Evolutionary conservation across 2,329 filamentous ascomycete species (phyloP).

Genomic region (Neofusicoccum ribis): DNA sequence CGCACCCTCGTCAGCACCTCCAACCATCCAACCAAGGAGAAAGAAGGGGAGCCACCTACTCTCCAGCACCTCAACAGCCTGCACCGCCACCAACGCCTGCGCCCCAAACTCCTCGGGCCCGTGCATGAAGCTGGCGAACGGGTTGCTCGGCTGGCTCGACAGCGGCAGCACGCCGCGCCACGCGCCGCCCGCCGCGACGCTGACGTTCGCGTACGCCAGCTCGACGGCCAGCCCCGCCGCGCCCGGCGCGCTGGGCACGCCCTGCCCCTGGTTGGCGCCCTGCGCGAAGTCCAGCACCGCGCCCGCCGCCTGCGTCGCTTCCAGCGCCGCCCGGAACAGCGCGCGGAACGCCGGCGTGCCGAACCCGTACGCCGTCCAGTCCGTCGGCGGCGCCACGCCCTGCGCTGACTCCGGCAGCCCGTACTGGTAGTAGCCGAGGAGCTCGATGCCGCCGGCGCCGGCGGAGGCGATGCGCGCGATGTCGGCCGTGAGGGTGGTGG

Average conservation of each 20-base stretch:
- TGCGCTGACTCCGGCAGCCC: conserved; percentile 20
- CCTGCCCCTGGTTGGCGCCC: conserved; percentile 51
- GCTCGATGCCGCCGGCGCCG: conserved; percentile 27
- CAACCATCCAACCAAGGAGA: not conserved
- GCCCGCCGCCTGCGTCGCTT: conserved; percentile 37
- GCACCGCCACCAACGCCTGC: conserved; percentile 22
- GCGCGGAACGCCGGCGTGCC: conserved; percentile 38
- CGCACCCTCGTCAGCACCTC: not conserved
- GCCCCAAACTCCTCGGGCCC: conserved; percentile 23
- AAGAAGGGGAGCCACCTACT: not conserved
- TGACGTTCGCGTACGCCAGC: conserved; percentile 23
- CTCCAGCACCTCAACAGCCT: conserved; percentile 20
- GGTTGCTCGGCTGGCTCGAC: conserved; percentile 16
- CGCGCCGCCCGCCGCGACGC: conserved; percentile 15
- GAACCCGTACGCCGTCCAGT: conserved; percentile 45
- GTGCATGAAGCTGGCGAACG: conserved; percentile 23
- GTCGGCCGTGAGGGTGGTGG: conserved; percentile 21
- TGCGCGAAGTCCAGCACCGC: conserved; percentile 49
- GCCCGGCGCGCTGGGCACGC: conserved; percentile 40
- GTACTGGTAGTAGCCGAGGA: conserved; percentile 27
- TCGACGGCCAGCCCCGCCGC: conserved; percentile 24
- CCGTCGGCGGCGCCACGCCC: conserved; percentile 25
- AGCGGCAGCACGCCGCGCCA: conserved; percentile 22
- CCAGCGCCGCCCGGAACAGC: conserved; percentile 29
- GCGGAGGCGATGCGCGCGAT: conserved; percentile 17